These are phyloP conservation scores for Moniliophthora roreri DNA, from an alignment of 1,284 basidiomycete species.

Conservation along the genomic window DNA sequence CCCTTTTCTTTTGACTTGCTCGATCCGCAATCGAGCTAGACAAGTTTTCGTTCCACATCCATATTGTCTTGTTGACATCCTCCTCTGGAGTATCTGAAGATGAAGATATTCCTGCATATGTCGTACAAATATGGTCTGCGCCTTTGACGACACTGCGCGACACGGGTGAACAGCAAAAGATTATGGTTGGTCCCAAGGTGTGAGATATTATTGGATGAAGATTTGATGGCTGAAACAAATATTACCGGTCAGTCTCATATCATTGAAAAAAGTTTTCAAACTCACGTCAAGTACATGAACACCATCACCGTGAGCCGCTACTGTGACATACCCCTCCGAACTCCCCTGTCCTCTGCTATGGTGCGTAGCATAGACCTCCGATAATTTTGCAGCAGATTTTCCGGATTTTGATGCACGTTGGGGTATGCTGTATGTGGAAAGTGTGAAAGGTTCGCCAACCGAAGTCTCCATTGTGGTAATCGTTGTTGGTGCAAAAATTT, in stretches of 20 bases:
- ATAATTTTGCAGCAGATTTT: slow-evolving; percentile 16
- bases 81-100: slow-evolving; percentile 44
- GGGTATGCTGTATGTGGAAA: slow-evolving; percentile 47
- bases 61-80: slow-evolving; percentile 49
- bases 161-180: slow-evolving; percentile 59
- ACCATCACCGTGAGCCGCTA: slow-evolving; percentile 69
- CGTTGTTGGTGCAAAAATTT: slow-evolving; percentile 1
- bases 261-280: slow-evolving; percentile 13
- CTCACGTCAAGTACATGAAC: slow-evolving; percentile 71
- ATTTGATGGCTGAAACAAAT: slow-evolving; percentile 51
- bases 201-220: slow-evolving; percentile 67
- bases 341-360: slow-evolving; percentile 25
- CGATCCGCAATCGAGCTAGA: slow-evolving; percentile 35
- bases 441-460: slow-evolving; percentile 60
- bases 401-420: slow-evolving; percentile 24
- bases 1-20: slow-evolving; percentile 39
- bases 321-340: slow-evolving; percentile 49
- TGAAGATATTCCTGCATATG: slow-evolving; percentile 52
- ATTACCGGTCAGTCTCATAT: slow-evolving; percentile 8
- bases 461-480: slow-evolving; percentile 37
- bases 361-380: slow-evolving; percentile 41
- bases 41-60: slow-evolving; percentile 62
- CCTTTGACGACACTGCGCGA: slow-evolving; percentile 36
- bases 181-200: slow-evolving; percentile 61
- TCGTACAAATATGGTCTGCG: slow-evolving; percentile 43